These are phyloP conservation scores for Rubia tinctorum DNA, from an alignment of 305 asterid species.

Conservation along the genomic window DNA sequence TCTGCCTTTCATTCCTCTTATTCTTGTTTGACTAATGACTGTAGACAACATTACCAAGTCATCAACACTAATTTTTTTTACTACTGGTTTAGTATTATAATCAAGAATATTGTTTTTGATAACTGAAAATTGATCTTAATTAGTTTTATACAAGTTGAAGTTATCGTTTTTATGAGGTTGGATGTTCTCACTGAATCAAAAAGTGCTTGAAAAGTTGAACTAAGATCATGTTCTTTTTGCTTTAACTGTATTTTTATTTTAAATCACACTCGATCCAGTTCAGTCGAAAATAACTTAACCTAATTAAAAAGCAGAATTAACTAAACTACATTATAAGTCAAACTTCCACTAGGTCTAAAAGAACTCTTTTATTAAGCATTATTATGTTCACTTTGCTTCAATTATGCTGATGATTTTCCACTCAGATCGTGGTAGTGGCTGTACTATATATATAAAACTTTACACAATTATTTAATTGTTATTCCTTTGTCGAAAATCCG, in stretches of 20 bases:
- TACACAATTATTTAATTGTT: neutral
- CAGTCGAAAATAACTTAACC: too few species aligned
- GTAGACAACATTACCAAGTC: too few species aligned
- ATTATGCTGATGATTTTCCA: constrained; percentile 15
- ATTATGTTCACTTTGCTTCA: constrained; percentile 10
- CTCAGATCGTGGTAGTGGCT: constrained; percentile 9
- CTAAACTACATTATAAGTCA: constrained; percentile 13
- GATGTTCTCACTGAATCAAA: too few species aligned
- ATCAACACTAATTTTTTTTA: neutral
- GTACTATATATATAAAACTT: neutral
- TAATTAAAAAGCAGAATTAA: neutral
- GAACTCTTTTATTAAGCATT: constrained; percentile 11
- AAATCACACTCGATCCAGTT: too few species aligned
- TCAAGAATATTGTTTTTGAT: neutral
- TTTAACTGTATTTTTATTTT: too few species aligned
- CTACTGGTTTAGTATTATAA: too few species aligned
- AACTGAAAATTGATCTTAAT: too few species aligned
- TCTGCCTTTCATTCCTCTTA: neutral
- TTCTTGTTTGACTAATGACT: neutral
- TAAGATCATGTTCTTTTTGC: too few species aligned
- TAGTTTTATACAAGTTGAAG: too few species aligned
- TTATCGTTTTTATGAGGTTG: too few species aligned
- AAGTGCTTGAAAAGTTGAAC: too few species aligned
- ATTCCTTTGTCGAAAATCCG: neutral
- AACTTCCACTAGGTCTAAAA: constrained; percentile 22